Percentiles rank a stretch among this genome's conserved stretches.
These are phyloP conservation scores for Annulohypoxylon nitens DNA, from an alignment of 495 filamentous ascomycete genomes.

Conservation along the genomic window DNA sequence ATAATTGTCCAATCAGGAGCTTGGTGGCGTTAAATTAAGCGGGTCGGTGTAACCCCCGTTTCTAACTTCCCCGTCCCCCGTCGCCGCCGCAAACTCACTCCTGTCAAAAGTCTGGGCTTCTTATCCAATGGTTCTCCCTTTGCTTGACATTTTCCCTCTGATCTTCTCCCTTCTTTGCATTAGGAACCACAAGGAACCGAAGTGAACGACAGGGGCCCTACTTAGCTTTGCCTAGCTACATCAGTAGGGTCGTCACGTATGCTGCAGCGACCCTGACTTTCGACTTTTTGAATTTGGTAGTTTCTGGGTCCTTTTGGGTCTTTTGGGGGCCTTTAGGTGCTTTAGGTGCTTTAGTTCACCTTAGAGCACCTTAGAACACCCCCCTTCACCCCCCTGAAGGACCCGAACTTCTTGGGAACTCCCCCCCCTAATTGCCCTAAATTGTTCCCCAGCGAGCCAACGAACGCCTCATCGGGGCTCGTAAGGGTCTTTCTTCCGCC, in stretches of 20 bases:
- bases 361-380: no score
- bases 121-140: slow-evolving; percentile 34
- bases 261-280: slow-evolving; percentile 42
- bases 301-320: background rate
- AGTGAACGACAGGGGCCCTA: slow-evolving; percentile 15
- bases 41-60: slow-evolving; percentile 20
- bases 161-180: slow-evolving; percentile 41
- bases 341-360: background rate
- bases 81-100: slow-evolving; percentile 43
- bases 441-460: slow-evolving; percentile 4
- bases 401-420: slow-evolving; percentile 3
- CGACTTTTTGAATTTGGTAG: slow-evolving; percentile 6
- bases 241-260: slow-evolving; percentile 36
- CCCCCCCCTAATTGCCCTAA: background rate
- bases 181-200: slow-evolving; percentile 26
- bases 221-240: slow-evolving; percentile 14
- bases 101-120: slow-evolving; percentile 35
- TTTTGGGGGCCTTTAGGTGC: background rate
- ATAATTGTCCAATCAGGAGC: slow-evolving; percentile 3
- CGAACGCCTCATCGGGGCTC: slow-evolving; percentile 28
- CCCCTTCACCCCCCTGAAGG: background rate
- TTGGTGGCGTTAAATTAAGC: slow-evolving; percentile 35
- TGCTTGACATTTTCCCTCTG: slow-evolving; percentile 34
- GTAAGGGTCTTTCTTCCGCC: slow-evolving; percentile 34
- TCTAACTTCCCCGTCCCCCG: slow-evolving; percentile 30